Percentiles rank a stretch among this genome's conserved stretches.
These are phyloP conservation scores for Coemansia aciculifera DNA, from an alignment of 192 early-diverging fungal genomes.

Conservation along the genomic window DNA sequence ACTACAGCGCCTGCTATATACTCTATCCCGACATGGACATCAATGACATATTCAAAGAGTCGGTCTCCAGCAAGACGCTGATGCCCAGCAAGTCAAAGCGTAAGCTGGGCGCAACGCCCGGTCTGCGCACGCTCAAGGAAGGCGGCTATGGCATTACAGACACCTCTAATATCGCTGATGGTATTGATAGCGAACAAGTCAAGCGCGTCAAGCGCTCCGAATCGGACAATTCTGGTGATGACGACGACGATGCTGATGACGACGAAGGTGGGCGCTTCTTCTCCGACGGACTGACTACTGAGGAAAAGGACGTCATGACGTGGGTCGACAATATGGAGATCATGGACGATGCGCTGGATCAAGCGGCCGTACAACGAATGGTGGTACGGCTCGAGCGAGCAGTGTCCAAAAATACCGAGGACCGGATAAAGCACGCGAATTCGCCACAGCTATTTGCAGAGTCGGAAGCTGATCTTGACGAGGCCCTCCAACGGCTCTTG, in stretches of 20 bases:
- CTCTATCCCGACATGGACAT: slow-evolving; percentile 28
- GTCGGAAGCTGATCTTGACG: slow-evolving; percentile 93
- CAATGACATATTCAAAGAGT: slow-evolving; percentile 50
- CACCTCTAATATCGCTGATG: not conserved
- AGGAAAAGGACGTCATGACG: slow-evolving; percentile 75
- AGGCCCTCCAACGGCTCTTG: slow-evolving; percentile 78
- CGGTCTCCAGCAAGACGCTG: slow-evolving; percentile 29
- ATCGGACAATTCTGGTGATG: slow-evolving; percentile 10
- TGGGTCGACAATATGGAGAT: slow-evolving; percentile 84
- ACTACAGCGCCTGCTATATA: not conserved
- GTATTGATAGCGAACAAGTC: not conserved
- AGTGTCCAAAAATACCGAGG: slow-evolving; percentile 84
- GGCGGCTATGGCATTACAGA: slow-evolving; percentile 37
- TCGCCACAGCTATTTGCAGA: slow-evolving; percentile 75
- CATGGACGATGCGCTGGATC: slow-evolving; percentile 64
- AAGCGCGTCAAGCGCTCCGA: slow-evolving; percentile 12
- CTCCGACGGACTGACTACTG: slow-evolving; percentile 76
- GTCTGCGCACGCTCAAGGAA: slow-evolving; percentile 37
- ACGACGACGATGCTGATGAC: slow-evolving; percentile 57
- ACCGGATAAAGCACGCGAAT: slow-evolving; percentile 76
- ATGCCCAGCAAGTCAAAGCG: slow-evolving; percentile 32
- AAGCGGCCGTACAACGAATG: slow-evolving; percentile 67
- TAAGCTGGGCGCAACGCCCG: slow-evolving; percentile 33
- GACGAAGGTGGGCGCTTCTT: slow-evolving; percentile 80
- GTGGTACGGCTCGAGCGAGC: slow-evolving; percentile 82